Base-by-base conservation (phyloP, 78 protist genomes). In the Dictyostelium capitatum region DNA sequence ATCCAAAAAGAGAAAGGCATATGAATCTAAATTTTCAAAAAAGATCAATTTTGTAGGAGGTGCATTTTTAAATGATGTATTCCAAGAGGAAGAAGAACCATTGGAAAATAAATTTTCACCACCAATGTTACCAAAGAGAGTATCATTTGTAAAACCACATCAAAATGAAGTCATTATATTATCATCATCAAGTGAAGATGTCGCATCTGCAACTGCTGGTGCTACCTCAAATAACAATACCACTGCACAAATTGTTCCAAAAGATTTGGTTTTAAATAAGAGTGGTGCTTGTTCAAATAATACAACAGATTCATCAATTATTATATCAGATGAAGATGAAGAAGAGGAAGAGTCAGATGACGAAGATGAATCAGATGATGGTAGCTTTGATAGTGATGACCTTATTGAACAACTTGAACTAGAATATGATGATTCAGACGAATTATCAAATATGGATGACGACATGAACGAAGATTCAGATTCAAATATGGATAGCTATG, bases 141-240 rank as follows among this genome's bases (percentile, higher is more conserved):
- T 85, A 43, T 85, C 92, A 19, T 85, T 85, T 69, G 77, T 56
- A 59, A 28, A 75, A 50, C 82, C 69, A 47, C 51, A 77, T 11
- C 69, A 74, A 51, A 75, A 75, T 75, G 92, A 85, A 56, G 80
- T 85, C 10, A 85, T 85, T 62, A 67, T 85, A 3, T 7, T 85
- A 10, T 75, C 92, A 23, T 59, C 83, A n/a, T 41, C 65, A 3
- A 62, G 70, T 30, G 75, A 59, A 9, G 82, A 73, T 37, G 32
- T 17, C 1, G 83, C 83, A 79, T 53, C 46, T 4, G 11, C 11
- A 46, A 8, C 79, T 32, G 32, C 79, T 32, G 20, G 32, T 73
- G 20, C 11, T 28, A 43, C 79, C 43, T 4, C 79, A 73, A 73
- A 73, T 25, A 37, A 0, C 19, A 15, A 62, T n/a, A 19, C 25